Percentiles rank a stretch among this genome's conserved stretches.
Conservation (phyloP, 169 alveolate genomes). For the Babesia gibsoni region DNA sequence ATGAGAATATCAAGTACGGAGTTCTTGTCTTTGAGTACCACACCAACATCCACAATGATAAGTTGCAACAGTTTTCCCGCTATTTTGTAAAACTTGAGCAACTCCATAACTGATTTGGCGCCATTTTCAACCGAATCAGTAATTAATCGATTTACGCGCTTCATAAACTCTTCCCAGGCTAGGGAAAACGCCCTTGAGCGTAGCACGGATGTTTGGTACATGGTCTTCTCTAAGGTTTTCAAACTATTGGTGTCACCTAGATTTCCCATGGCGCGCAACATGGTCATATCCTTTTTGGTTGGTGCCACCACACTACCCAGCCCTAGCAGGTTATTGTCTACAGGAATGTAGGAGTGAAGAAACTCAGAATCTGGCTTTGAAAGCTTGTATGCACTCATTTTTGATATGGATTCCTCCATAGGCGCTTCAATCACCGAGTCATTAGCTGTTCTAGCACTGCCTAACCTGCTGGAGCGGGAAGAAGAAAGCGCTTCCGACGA, state of each 20-base stretch:
- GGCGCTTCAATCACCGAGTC: background rate
- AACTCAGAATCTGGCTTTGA: background rate
- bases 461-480: background rate
- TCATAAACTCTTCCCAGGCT: constrained; percentile 41
- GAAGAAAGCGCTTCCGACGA: no score
- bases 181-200: constrained; percentile 49
- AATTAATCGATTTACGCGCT: constrained; percentile 28
- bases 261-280: constrained; percentile 21
- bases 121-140: constrained; percentile 25
- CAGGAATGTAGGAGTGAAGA: constrained; percentile 1
- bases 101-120: background rate
- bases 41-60: constrained; percentile 32
- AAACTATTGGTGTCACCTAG: constrained; percentile 9
- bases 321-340: constrained; percentile 1
- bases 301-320: constrained; percentile 52
- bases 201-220: constrained; percentile 44
- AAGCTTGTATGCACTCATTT: background rate
- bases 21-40: constrained; percentile 18
- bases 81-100: constrained; percentile 1
- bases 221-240: constrained; percentile 18
- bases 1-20: constrained; percentile 28
- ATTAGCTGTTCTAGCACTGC: background rate
- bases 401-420: background rate
- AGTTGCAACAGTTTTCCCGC: constrained; percentile 33
- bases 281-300: constrained; percentile 48